phyloP scores from a whole-genome alignment of 2,329 filamentous ascomycete genomes.

The Chaetothyriales sp. region DNA sequence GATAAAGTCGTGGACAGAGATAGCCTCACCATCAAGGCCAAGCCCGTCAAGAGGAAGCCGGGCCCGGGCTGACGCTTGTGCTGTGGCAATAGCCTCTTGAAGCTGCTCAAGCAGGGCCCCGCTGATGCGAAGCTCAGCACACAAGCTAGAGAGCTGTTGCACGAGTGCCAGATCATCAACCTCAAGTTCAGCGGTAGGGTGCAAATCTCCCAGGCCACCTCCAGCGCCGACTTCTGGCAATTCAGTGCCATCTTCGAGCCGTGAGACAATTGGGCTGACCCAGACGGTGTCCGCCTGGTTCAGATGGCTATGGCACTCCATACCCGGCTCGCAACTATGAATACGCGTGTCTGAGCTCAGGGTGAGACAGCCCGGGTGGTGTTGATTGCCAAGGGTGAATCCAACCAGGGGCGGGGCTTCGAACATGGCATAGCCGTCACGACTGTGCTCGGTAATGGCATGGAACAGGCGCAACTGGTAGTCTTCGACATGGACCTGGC shows the following conservation, averaged over 20 bases:
- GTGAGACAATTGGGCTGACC: conserved; percentile 64
- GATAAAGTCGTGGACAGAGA: conserved; percentile 24
- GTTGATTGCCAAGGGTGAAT: conserved; percentile 57
- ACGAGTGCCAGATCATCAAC: conserved; percentile 35
- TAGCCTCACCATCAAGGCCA: conserved; percentile 25
- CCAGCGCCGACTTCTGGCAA: conserved; percentile 62
- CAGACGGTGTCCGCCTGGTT: conserved; percentile 45
- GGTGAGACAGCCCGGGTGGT: conserved; percentile 58
- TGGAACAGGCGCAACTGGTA: conserved; percentile 65
- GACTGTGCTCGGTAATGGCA: conserved; percentile 38
- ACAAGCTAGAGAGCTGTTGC: conserved; percentile 40
- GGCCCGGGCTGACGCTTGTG: background rate
- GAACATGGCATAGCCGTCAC: conserved; percentile 28
- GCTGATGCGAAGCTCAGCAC: conserved; percentile 21
- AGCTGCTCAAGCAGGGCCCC: background rate
- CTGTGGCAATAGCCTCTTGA: background rate
- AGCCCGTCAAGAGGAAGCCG: conserved; percentile 22
- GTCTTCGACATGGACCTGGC: conserved; percentile 63
- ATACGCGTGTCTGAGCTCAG: conserved; percentile 46
- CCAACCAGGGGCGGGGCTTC: conserved; percentile 58
- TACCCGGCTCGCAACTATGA: conserved; percentile 71
- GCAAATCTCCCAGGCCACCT: conserved; percentile 62
- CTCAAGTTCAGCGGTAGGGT: conserved; percentile 52
- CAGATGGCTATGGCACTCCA: conserved; percentile 28
- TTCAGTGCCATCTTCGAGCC: conserved; percentile 43